Evolutionary conservation across 176 grass and related monocot species (phyloP).

Genomic region (Leersia perrieri): DNA sequence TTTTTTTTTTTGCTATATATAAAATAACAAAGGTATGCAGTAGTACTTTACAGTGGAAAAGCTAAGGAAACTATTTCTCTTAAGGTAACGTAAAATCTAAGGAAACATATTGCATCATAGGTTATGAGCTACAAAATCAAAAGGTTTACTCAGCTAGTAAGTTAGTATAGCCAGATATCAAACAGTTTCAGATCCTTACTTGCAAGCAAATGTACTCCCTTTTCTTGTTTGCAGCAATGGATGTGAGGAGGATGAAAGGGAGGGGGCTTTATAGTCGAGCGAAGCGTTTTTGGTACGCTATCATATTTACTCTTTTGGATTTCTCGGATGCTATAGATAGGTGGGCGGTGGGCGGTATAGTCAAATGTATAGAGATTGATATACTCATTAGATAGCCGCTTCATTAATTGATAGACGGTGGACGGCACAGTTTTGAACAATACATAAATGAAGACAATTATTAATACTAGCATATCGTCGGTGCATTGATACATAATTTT

Average conservation of each 20-base stretch:
- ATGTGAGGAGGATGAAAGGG: background rate
- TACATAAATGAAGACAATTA: too few species aligned
- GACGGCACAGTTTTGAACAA: too few species aligned
- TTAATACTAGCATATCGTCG: too few species aligned
- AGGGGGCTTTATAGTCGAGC: background rate
- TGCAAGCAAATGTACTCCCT: background rate
- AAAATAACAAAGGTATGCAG: background rate
- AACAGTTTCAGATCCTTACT: too few species aligned
- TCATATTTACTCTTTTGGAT: background rate
- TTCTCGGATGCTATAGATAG: background rate
- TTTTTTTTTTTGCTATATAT: background rate
- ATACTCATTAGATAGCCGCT: too few species aligned
- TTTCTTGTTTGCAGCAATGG: background rate
- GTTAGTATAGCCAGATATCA: too few species aligned
- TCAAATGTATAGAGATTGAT: too few species aligned
- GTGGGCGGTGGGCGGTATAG: too few species aligned
- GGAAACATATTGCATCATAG: background rate
- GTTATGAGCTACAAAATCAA: too few species aligned
- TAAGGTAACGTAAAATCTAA: background rate
- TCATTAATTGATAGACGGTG: too few species aligned
- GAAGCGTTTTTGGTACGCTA: background rate
- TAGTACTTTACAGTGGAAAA: background rate
- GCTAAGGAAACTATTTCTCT: background rate
- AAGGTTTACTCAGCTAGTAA: too few species aligned
- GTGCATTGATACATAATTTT: too few species aligned